Evolutionary conservation across 73 alveolate species (phyloP).

Genomic region (Symbiodinium pilosum): DNA sequence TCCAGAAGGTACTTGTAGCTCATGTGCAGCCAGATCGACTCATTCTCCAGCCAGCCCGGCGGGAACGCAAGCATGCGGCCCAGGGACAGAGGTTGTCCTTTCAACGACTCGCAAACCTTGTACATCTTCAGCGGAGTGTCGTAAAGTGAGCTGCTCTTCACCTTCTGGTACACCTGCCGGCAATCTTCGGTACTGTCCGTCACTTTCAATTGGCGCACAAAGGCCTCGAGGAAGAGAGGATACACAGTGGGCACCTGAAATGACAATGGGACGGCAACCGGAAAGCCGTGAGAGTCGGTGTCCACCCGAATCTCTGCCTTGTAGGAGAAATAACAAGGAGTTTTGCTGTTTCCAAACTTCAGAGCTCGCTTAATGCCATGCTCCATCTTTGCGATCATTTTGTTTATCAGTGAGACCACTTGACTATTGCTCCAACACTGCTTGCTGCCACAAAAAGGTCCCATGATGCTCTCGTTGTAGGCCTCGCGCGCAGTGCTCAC

Average conservation of each 20-base stretch:
- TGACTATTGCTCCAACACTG: background rate
- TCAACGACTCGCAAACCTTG: conserved; percentile 14
- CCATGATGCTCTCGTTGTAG: conserved; percentile 1
- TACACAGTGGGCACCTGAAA: background rate
- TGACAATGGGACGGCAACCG: background rate
- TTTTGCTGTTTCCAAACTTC: background rate
- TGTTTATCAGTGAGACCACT: background rate
- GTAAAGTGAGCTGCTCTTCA: background rate
- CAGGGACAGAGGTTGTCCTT: background rate
- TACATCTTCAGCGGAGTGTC: conserved; percentile 9
- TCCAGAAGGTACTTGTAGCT: conserved; percentile 2
- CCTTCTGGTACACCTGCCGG: background rate
- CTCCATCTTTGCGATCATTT: background rate
- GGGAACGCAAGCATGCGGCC: conserved; percentile 20
- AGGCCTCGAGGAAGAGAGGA: conserved; percentile 19
- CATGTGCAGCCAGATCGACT: conserved; percentile 15
- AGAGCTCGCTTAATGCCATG: conserved; percentile 2
- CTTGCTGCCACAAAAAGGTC: background rate
- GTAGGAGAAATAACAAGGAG: conserved; percentile 7
- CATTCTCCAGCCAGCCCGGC: conserved; percentile 23
- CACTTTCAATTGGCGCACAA: conserved; percentile 11
- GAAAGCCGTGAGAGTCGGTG: background rate
- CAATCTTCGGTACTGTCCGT: background rate
- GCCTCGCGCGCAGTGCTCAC: conserved; percentile 7
- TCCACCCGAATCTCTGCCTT: conserved; percentile 1